Evolutionary conservation across 805 yeast species (phyloP), one percentile per base, ranked within the genome.

Genomic region (Wickerhamomyces queroliae): DNA sequence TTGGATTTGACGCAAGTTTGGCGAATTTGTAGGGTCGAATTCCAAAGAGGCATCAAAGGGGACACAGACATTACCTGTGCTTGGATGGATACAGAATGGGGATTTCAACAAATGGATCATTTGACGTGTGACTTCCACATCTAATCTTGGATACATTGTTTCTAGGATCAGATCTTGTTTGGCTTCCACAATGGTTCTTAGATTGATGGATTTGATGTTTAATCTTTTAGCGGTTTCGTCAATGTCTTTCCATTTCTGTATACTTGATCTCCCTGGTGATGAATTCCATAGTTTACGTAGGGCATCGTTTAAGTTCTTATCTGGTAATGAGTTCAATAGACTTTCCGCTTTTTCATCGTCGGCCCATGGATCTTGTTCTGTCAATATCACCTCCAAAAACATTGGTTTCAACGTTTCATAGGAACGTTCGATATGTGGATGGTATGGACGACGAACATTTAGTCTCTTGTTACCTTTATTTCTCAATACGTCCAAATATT

Each of bases 51-150:
- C 45, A 38, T 60, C 64, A 34, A 72, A 83, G 0, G 98, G 96
- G 7, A 93, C 96, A 75, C 98, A 93, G 3, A 93, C 85, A 52
- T 86, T 83, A 7, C 96, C 96, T 0, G 99, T 93, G 2, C 88
- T 81, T 2, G 99, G 99, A 60, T 93, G 99, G 32, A 93, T 80
- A 66, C 98, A 91, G 59, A 93, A 93, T 15, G 99, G 99, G 2
- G 97, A 85, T 58, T 93, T 93, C 52, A 93, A 73, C 63, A 93
- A 79, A 67, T 93, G 99, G 63, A 81, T 87, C 54, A 90, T 70
- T 58, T 85, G 93, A 49, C 82, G 75, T 7, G 98, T 84, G 26
- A 93, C 99, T 61, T 90, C 95, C 36, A 85, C 80, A 74, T 93
- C 99, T 45, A 93, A 70, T 53, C 96, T 74, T 32, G 99, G 99